Evolutionary conservation across 2,329 filamentous ascomycete species (phyloP).

Genomic region (Aspergillus clavatus): DNA sequence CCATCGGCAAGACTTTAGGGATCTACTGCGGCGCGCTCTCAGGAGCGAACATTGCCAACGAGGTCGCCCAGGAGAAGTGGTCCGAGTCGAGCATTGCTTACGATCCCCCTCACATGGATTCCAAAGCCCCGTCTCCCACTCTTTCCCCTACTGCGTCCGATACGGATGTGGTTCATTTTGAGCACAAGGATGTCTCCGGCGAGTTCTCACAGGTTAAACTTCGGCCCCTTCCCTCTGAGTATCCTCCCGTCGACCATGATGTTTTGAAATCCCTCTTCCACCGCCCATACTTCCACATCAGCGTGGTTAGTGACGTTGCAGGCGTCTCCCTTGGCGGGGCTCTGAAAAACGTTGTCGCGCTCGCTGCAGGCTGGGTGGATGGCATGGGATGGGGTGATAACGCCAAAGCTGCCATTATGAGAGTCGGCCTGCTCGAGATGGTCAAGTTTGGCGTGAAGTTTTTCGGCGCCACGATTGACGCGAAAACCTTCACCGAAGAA

Average conservation of each 20-base stretch:
- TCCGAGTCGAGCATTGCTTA: slow-evolving; percentile 97
- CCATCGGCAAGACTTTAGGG: slow-evolving; percentile 81
- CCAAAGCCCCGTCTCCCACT: slow-evolving; percentile 63
- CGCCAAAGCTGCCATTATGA: slow-evolving; percentile 97
- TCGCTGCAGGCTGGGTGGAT: slow-evolving; percentile 92
- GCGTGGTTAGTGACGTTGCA: slow-evolving; percentile 89
- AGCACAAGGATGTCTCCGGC: slow-evolving; percentile 66
- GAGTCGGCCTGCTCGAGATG: slow-evolving; percentile 92
- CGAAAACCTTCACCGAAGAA: slow-evolving; percentile 92
- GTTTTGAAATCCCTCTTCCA: slow-evolving; percentile 86
- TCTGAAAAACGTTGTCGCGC: slow-evolving; percentile 92
- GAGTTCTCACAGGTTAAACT: slow-evolving; percentile 65
- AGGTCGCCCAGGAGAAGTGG: slow-evolving; percentile 94
- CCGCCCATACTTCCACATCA: slow-evolving; percentile 94
- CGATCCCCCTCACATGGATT: slow-evolving; percentile 85
- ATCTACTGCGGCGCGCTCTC: slow-evolving; percentile 97
- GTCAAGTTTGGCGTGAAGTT: slow-evolving; percentile 93
- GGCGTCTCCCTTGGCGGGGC: slow-evolving; percentile 92
- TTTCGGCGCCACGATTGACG: slow-evolving; percentile 75
- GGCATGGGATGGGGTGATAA: slow-evolving; percentile 98
- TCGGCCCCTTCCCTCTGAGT: slow-evolving; percentile 71
- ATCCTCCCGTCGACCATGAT: slow-evolving; percentile 78
- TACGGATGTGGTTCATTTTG: slow-evolving; percentile 48
- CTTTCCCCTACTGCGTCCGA: slow-evolving; percentile 50
- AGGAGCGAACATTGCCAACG: slow-evolving; percentile 91